These are phyloP conservation scores for Cucurbita argyrosperma DNA, from an alignment of 306 rosid genomes.

Conservation along the genomic window DNA sequence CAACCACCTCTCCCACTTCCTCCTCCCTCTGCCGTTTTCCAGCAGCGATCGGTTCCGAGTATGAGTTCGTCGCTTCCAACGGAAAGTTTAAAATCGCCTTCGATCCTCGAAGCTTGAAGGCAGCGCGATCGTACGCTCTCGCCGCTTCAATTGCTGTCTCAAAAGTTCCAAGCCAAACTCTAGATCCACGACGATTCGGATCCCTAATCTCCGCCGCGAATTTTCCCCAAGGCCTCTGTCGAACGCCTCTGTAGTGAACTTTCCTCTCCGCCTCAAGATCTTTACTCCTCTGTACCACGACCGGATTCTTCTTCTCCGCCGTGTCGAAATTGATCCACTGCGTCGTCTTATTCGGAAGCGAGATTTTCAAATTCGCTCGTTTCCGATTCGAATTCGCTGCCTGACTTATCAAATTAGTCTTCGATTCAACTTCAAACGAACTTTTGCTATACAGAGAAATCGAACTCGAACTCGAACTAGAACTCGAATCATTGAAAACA, in stretches of 20 bases:
- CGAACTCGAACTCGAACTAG: background rate
- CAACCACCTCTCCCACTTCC: conserved; percentile 4
- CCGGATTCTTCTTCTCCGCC: background rate
- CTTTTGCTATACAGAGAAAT: background rate
- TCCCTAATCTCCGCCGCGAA: conserved; percentile 66
- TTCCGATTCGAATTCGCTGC: conserved; percentile 14
- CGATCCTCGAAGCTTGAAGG: conserved; percentile 48
- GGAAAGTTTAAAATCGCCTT: conserved; percentile 64
- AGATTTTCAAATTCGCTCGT: conserved; percentile 32
- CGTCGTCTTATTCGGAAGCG: conserved; percentile 40
- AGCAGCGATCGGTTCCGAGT: background rate
- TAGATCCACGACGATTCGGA: conserved; percentile 50
- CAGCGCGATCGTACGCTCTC: conserved; percentile 54
- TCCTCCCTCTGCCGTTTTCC: conserved; percentile 29
- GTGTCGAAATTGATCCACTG: conserved; percentile 36
- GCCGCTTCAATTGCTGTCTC: conserved; percentile 66
- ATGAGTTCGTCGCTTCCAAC: conserved; percentile 17
- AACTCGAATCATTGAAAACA: background rate
- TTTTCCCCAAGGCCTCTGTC: conserved; percentile 67
- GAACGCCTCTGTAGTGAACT: conserved; percentile 45
- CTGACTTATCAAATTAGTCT: background rate
- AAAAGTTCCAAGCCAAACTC: conserved; percentile 63
- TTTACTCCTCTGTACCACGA: background rate
- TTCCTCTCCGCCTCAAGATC: background rate
- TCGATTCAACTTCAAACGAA: conserved; percentile 5